Conservation (phyloP, 768 basidiomycete genomes). For the Phylloporus arenicola region DNA sequence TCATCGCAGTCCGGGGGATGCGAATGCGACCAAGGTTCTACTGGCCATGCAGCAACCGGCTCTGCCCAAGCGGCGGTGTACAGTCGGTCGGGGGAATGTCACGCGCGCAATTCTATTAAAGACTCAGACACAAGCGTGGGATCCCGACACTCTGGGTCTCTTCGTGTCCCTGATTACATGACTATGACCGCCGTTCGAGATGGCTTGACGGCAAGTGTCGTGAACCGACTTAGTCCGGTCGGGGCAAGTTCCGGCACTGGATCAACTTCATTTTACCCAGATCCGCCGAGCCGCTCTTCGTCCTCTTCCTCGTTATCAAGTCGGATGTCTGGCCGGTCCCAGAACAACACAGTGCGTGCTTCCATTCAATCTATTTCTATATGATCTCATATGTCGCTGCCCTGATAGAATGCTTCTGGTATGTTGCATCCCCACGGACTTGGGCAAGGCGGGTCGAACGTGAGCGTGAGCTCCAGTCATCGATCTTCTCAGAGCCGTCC, state of each 20-base stretch:
- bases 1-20: conserved; percentile 29
- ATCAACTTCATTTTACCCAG: conserved; percentile 16
- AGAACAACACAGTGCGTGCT: conserved; percentile 23
- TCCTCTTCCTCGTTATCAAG: conserved; percentile 31
- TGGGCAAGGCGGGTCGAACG: conserved; percentile 7
- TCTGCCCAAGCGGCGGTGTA: conserved; percentile 20
- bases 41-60: conserved; percentile 5
- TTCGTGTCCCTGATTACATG: conserved; percentile 31
- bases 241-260: conserved; percentile 9
- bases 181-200: conserved; percentile 29
- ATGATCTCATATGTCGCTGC: conserved; percentile 3
- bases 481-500: conserved; percentile 21
- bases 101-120: conserved; percentile 10
- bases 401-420: conserved; percentile 20
- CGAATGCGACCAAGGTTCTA: conserved; percentile 23
- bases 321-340: conserved; percentile 29
- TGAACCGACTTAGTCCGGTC: conserved; percentile 13
- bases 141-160: conserved; percentile 13
- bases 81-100: conserved; percentile 34
- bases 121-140: conserved; percentile 5
- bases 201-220: conserved; percentile 21
- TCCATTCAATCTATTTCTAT: background rate
- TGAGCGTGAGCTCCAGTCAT: conserved; percentile 4
- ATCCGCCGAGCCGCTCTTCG: conserved; percentile 26
- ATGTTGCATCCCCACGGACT: conserved; percentile 16